Evolutionary conservation across 106 monocot species (phyloP).

Genomic region (Cymbidium sinense): DNA sequence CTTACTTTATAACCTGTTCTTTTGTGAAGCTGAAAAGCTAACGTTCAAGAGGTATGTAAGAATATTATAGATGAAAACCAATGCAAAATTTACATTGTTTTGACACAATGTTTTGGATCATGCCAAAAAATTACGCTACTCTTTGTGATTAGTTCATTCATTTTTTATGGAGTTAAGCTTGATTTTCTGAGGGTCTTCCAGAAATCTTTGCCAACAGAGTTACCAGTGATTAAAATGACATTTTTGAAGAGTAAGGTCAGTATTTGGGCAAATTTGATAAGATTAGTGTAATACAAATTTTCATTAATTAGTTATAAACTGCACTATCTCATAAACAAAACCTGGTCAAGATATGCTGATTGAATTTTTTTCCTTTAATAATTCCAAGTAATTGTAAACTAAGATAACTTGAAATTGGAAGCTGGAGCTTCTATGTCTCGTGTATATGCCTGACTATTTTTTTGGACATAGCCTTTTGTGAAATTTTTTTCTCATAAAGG

Average conservation of each 20-base stretch:
- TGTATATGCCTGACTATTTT: background rate
- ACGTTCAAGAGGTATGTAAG: background rate
- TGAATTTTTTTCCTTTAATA: background rate
- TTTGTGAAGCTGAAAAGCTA: background rate
- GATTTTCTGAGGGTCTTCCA: background rate
- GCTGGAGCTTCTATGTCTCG: background rate
- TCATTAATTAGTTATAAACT: no score
- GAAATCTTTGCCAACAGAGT: background rate
- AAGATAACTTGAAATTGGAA: no score
- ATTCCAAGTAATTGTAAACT: no score
- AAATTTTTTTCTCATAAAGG: background rate
- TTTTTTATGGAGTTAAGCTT: background rate
- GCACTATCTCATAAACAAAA: no score
- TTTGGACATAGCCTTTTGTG: background rate
- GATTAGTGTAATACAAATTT: no score
- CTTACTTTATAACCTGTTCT: background rate
- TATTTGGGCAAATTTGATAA: background rate
- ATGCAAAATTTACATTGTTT: background rate
- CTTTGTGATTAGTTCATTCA: no score
- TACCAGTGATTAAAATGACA: background rate
- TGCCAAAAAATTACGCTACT: no score
- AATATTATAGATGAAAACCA: background rate
- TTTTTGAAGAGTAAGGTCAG: background rate
- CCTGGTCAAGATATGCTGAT: no score
- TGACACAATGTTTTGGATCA: no score